Conservation (phyloP, 345 rosid species). For the Luvunga scandens region DNA sequence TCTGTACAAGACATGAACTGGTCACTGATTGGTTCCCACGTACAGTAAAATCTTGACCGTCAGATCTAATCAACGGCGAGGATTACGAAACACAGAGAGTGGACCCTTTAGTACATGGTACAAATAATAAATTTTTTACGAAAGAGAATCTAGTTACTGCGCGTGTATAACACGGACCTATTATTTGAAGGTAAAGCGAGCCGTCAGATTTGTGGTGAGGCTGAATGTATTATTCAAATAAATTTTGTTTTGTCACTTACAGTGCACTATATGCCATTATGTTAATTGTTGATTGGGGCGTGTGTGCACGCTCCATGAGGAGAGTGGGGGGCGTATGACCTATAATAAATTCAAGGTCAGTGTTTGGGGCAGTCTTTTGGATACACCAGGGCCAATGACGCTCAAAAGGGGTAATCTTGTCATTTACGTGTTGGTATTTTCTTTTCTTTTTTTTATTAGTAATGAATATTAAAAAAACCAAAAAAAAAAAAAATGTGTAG, state of each 20-base stretch:
- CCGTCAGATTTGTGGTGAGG: background rate
- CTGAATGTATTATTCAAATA: background rate
- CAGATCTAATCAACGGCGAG: constrained; percentile 30
- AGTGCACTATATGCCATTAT: background rate
- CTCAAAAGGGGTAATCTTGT: constrained; percentile 16
- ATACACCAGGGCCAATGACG: constrained; percentile 20
- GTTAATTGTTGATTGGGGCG: background rate
- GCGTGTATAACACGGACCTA: constrained; percentile 17
- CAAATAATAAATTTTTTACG: background rate
- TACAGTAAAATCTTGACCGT: constrained; percentile 24
- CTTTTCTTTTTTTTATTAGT: background rate
- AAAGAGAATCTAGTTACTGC: background rate
- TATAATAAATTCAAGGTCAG: constrained; percentile 14
- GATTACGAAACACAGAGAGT: background rate
- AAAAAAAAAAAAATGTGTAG: background rate
- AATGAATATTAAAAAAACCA: background rate
- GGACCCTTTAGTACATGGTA: constrained; percentile 30
- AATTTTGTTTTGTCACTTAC: background rate
- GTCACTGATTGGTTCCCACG: background rate
- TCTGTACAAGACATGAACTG: constrained; percentile 12
- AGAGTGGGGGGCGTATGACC: background rate
- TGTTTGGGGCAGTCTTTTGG: constrained; percentile 14
- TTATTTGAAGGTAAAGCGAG: background rate
- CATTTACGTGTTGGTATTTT: background rate
- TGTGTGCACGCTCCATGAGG: background rate